Percentiles rank a stretch among this genome's conserved stretches.
These are phyloP conservation scores for Rhododendron kiyosumense DNA, from an alignment of 148 eudicot species.

Conservation along the genomic window DNA sequence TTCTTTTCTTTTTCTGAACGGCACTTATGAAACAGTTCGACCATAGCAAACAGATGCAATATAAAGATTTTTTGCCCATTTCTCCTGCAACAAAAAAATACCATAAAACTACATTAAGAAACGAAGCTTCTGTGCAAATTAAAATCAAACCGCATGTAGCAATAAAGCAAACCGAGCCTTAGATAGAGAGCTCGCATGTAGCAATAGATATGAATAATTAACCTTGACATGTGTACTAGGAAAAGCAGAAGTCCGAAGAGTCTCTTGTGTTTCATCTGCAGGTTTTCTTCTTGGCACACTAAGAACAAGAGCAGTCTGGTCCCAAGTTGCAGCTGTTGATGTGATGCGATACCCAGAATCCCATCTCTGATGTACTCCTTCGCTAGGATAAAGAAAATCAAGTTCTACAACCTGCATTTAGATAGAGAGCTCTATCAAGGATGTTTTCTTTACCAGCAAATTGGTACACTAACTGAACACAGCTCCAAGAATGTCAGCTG, in stretches of 20 bases:
- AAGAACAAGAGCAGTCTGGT: conserved; percentile 81
- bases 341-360: conserved; percentile 89
- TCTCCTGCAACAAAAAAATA: conserved; percentile 45
- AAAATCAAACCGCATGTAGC: background rate
- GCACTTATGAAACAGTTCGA: conserved; percentile 61
- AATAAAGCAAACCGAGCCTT: too few species aligned
- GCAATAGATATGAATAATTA: background rate
- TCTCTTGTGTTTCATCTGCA: conserved; percentile 92
- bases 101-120: conserved; percentile 1
- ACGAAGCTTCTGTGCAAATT: background rate
- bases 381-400: conserved; percentile 94
- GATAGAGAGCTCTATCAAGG: background rate
- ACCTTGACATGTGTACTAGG: conserved; percentile 97
- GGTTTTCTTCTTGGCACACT: conserved; percentile 79
- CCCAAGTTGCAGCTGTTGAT: conserved; percentile 76
- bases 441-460: background rate
- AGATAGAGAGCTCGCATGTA: background rate
- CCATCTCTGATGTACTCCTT: conserved; percentile 95
- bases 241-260: conserved; percentile 85
- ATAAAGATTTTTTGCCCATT: conserved; percentile 74
- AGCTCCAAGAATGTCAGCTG: conserved; percentile 1
- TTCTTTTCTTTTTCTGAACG: too few species aligned
- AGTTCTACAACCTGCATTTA: conserved; percentile 79
- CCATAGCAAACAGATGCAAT: conserved; percentile 69
- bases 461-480: background rate